These are phyloP conservation scores for Leptodermis oblonga DNA, from an alignment of 257 asterid genomes.

Conservation along the genomic window DNA sequence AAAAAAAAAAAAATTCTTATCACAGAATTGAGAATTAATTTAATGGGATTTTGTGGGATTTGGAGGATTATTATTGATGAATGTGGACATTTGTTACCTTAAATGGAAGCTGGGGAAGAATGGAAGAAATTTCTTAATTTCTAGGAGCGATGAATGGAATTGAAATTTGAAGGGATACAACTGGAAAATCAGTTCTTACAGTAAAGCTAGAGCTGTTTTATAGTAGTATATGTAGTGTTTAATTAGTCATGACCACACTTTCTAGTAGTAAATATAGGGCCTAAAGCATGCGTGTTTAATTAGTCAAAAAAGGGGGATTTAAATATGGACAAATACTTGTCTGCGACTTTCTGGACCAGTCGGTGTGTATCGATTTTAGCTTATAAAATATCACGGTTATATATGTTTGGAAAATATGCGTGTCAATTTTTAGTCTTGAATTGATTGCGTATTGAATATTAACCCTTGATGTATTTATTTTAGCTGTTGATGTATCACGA, in stretches of 20 bases:
- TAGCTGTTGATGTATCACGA: too few species aligned
- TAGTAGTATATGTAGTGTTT: conserved; percentile 6
- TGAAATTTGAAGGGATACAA: neutral
- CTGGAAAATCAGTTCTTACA: conserved; percentile 3
- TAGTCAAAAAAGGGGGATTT: neutral
- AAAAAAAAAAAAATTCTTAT: neutral
- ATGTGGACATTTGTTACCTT: neutral
- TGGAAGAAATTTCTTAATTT: neutral
- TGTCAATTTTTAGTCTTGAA: too few species aligned
- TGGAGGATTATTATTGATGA: too few species aligned
- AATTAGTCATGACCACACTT: neutral
- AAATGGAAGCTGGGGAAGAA: neutral
- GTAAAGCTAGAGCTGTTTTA: neutral
- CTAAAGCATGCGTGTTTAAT: neutral
- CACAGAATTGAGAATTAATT: too few species aligned
- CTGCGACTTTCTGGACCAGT: too few species aligned
- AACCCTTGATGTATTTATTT: too few species aligned
- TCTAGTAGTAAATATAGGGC: neutral
- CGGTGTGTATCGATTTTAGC: too few species aligned
- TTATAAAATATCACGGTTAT: too few species aligned
- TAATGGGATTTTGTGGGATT: neutral
- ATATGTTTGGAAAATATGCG: neutral
- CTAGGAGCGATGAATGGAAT: neutral
- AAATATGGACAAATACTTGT: too few species aligned
- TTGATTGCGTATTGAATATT: too few species aligned